Evolutionary conservation across 73 alveolate genomes (phyloP).

Genomic region (Tetrahymena elliotti): DNA sequence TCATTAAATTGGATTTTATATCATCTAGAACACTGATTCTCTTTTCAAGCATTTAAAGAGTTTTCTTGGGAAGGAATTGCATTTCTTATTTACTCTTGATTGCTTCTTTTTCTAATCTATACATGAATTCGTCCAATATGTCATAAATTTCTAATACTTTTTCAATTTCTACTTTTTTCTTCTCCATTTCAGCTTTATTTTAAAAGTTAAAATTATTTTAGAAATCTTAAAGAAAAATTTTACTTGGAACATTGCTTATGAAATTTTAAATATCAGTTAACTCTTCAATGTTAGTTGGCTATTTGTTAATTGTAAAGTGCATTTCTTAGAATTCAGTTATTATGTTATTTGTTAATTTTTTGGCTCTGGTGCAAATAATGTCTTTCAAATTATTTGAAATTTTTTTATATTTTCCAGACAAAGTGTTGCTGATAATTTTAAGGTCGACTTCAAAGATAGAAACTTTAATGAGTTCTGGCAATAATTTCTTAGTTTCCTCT

Average conservation of each 20-base stretch:
- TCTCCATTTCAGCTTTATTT: slow-evolving; percentile 67
- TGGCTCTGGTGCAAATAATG: slow-evolving; percentile 87
- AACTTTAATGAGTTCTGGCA: slow-evolving; percentile 87
- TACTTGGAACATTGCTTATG: slow-evolving; percentile 76
- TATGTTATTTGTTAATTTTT: slow-evolving; percentile 75
- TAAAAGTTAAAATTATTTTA: not conserved
- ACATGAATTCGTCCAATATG: slow-evolving; percentile 89
- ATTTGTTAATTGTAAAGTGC: slow-evolving; percentile 84
- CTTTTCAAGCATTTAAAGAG: slow-evolving; percentile 71
- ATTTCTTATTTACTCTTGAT: slow-evolving; percentile 89
- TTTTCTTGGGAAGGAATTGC: slow-evolving; percentile 91
- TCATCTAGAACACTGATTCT: slow-evolving; percentile 86
- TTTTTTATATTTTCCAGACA: slow-evolving; percentile 81
- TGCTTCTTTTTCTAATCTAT: slow-evolving; percentile 77
- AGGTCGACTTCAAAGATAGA: slow-evolving; percentile 91
- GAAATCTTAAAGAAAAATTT: not conserved
- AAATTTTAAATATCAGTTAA: slow-evolving; percentile 86
- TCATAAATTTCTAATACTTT: slow-evolving; percentile 79
- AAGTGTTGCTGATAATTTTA: slow-evolving; percentile 85
- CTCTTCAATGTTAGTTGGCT: slow-evolving; percentile 92
- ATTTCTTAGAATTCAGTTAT: slow-evolving; percentile 86
- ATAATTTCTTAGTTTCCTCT: slow-evolving; percentile 66
- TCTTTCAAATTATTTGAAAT: slow-evolving; percentile 86
- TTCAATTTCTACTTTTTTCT: slow-evolving; percentile 76
- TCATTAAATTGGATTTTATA: slow-evolving; percentile 80